Percentiles rank a stretch among this genome's conserved stretches.
These are phyloP conservation scores for Trichoderma endophyticum DNA, from an alignment of 2,329 filamentous ascomycete genomes.

Conservation along the genomic window DNA sequence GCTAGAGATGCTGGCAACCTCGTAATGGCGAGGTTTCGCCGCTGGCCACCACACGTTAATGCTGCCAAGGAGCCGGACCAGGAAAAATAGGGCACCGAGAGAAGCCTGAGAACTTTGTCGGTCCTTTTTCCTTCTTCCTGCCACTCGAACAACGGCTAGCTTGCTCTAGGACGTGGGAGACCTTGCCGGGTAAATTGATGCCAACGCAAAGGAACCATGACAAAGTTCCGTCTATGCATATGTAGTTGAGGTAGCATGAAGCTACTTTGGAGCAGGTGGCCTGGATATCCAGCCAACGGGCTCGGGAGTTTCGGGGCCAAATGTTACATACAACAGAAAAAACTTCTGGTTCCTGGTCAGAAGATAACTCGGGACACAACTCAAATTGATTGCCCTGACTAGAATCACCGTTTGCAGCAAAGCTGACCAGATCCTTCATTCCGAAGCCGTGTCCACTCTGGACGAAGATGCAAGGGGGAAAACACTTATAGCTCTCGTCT, in stretches of 20 bases:
- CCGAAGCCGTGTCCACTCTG: background rate
- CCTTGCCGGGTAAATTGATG: slow-evolving; percentile 10
- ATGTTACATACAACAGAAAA: background rate
- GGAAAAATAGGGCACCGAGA: background rate
- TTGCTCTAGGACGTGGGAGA: background rate
- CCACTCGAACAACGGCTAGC: background rate
- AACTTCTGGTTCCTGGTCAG: background rate
- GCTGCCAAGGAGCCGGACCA: slow-evolving; percentile 7
- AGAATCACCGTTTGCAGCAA: background rate
- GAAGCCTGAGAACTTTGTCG: background rate
- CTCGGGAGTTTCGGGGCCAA: background rate
- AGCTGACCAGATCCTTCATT: background rate
- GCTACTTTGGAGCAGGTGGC: background rate
- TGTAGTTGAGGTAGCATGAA: background rate
- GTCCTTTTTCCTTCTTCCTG: background rate
- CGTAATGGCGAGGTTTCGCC: background rate
- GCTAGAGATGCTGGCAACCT: slow-evolving; percentile 1
- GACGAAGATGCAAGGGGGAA: background rate
- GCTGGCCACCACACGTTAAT: background rate
- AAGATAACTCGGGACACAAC: background rate
- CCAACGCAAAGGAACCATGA: background rate
- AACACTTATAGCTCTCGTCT: background rate
- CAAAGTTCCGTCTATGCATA: slow-evolving; percentile 7
- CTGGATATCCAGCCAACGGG: background rate
- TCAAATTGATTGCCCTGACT: slow-evolving; percentile 4